phyloP scores from a whole-genome alignment of 495 filamentous ascomycete species.

The Xylaria venustula region DNA sequence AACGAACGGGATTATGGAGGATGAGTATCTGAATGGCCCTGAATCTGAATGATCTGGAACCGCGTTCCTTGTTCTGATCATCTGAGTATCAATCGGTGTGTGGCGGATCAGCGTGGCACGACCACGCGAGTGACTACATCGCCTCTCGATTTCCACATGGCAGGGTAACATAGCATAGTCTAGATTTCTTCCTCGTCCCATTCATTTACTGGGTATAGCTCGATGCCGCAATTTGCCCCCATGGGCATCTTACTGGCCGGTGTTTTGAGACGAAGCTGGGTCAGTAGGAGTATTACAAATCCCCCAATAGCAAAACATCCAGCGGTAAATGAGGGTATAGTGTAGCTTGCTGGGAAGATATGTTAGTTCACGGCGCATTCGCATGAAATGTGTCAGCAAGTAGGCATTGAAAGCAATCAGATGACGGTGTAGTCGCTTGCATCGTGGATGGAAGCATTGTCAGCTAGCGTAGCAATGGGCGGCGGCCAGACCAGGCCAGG shows the following conservation, averaged over 20 bases:
- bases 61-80: not conserved
- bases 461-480: not conserved
- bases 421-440: not conserved
- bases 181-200: not conserved
- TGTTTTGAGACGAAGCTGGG: not conserved
- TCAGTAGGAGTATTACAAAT: not conserved
- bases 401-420: not conserved
- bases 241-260: not conserved
- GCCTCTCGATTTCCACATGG: not conserved
- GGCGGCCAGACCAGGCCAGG: not conserved
- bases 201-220: not conserved
- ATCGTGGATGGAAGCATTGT: not conserved
- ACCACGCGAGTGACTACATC: not conserved
- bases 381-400: not conserved
- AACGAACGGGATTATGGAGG: too few relatives aligned
- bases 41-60: not conserved
- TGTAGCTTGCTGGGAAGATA: not conserved
- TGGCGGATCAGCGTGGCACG: not conserved
- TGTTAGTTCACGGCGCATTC: not conserved
- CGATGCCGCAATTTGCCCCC: not conserved
- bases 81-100: not conserved
- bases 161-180: not conserved
- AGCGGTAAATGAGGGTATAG: not conserved
- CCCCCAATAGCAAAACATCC: not conserved
- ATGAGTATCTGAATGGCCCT: not conserved